Evolutionary conservation across 208 protist genomes (phyloP), one percentile per base, ranked within the genome.

Genomic region (Trypanosoma congolense): DNA sequence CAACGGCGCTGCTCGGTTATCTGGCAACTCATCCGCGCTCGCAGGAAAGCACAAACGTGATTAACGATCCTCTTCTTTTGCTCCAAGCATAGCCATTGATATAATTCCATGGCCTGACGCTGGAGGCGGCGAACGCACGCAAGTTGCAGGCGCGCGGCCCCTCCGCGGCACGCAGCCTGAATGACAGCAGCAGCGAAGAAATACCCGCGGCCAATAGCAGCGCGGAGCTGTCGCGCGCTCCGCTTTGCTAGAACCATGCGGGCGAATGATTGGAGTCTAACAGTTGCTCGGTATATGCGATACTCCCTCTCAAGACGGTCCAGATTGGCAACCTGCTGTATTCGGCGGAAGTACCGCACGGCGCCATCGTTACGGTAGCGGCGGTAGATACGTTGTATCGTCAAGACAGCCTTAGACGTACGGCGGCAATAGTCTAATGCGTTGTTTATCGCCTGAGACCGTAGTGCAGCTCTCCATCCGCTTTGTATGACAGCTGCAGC

Each of bases 341-440:
- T 47, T 14, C 70, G 40, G 16, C 83, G 70, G 18, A 90, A 54
- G 47, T 87, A 86, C 30, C 78, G 76, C 10, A 62, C 73, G 58
- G 83, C 76, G 16, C 73, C 69, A 0, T 66, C 67, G 1, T 78
- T 76, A 28, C 44, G 21, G 52, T 75, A 78, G 5, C 66, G 60
- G 9, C 75, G 65, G 63, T 68, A 85, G 1, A 43, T 61, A 1
- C 67, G 67, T 49, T 90, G 82, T 3, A 90, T 57, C 9, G 26
- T 43, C 28, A 69, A 49, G 14, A 80, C 77, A 1, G 76, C 48
- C 9, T 40, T 52, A 36, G 67, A 74, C 56, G 77, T 60, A 46
- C 56, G 45, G 4, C 69, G 77, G 29, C 74, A 73, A 4, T 62
- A 63, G 3, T 35, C 24, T 9, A 83, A 33, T 21, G 66, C 77